Evolutionary conservation across 164 flowering plant genomes (phyloP).

Genomic region (Platanus orientalis): DNA sequence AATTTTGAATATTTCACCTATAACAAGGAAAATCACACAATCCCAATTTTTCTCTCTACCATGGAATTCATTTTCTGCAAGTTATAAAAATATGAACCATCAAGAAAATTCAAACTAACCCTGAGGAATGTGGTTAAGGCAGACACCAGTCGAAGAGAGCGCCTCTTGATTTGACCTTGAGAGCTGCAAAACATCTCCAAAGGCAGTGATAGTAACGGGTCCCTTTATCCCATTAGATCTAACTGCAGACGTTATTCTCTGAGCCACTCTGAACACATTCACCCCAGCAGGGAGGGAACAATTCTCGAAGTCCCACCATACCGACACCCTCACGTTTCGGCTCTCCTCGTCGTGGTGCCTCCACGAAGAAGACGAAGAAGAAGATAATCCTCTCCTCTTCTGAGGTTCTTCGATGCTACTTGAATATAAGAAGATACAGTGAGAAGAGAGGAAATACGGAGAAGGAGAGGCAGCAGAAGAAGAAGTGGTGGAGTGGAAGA

Average conservation of each 20-base stretch:
- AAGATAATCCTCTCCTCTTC: conserved; percentile 5
- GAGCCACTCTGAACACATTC: conserved; percentile 45
- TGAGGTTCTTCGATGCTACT: neutral
- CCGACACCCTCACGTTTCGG: conserved; percentile 63
- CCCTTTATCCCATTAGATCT: conserved; percentile 81
- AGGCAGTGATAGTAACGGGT: conserved; percentile 71
- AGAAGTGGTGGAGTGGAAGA: conserved; percentile 2
- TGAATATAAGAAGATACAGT: neutral
- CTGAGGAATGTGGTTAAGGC: conserved; percentile 57
- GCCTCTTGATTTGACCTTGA: conserved; percentile 61
- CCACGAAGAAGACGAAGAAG: conserved; percentile 13
- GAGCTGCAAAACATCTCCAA: conserved; percentile 70
- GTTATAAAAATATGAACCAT: no score
- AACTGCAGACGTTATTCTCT: conserved; percentile 51
- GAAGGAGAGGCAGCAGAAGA: conserved; percentile 2
- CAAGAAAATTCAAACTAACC: conserved; percentile 29
- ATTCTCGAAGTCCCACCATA: conserved; percentile 99
- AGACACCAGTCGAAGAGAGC: conserved; percentile 65
- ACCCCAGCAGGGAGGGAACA: conserved; percentile 51
- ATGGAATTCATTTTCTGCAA: no score
- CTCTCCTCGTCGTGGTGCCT: conserved; percentile 34
- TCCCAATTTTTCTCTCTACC: no score
- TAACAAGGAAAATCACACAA: no score
- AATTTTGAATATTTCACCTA: no score
- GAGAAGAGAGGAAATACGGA: conserved; percentile 1